Evolutionary conservation across 805 yeast genomes (phyloP), one percentile per base, ranked within the genome.

Genomic region (Saccharomycopsis synnaedendra): DNA sequence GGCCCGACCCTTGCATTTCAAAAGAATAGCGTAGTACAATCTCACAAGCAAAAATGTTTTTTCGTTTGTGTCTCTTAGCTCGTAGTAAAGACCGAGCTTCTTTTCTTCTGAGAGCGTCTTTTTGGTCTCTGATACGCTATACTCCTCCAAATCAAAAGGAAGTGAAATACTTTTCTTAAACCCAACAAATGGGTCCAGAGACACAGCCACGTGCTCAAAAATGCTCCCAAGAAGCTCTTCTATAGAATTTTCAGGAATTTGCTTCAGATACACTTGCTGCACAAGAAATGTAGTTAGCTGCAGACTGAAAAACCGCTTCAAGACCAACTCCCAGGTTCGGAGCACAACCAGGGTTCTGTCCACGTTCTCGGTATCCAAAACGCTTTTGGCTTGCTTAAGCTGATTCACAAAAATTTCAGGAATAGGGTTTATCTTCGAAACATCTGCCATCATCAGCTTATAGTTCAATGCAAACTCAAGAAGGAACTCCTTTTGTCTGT

Each of bases 301-400:
- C 19, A 19, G 19, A 19, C 19, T 76, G 45, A 72, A 70, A 58
- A 87, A 83, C 60, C 78, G 78, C 32, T 64, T 66, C 53, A 84
- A 69, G 0, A 84, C 61, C 46, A 85, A 65, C 52, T 64, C 65
- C 94, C 95, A 88, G 48, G 77, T 65, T 80, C 85, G 81, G 34
- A 82, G 55, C 19, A 19, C 19, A 19, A 19, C 19, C 19, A 19
- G 19, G 19, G 19, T 19, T 19, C 19, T 19, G 19, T 19, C 19
- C 19, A 19, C 19, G 19, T 19, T 19, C 57, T 74, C 82, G 27
- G 60, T 65, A 19, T 19, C 19, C 19, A 19, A 19, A 19, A 19
- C 19, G 19, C 19, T 19, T 19, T 19, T 19, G 19, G 19, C 19
- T 19, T 19, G 19, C 19, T 19, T 19, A 19, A 19, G 19, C 19